These are phyloP conservation scores for Favolaschia claudopus DNA, from an alignment of 768 basidiomycete species.

Conservation along the genomic window DNA sequence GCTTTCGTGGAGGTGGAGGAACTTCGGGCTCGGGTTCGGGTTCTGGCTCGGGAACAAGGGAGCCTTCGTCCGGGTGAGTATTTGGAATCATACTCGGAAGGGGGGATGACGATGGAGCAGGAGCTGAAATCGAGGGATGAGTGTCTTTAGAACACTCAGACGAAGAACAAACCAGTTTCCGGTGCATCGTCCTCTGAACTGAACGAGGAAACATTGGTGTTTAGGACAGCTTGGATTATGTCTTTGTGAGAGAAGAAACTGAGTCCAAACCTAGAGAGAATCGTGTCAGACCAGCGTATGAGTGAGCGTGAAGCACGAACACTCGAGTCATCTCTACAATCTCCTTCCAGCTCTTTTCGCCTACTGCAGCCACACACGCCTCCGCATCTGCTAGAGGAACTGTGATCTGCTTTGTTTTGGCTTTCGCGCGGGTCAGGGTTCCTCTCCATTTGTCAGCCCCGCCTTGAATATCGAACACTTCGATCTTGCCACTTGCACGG, in stretches of 20 bases:
- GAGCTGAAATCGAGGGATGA: no score
- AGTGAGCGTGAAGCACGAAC: constrained; percentile 41
- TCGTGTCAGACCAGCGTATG: neutral
- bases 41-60: constrained; percentile 38
- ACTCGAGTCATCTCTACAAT: constrained; percentile 57
- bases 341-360: constrained; percentile 61
- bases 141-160: no score
- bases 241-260: constrained; percentile 53
- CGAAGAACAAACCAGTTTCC: constrained; percentile 21
- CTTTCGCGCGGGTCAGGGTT: constrained; percentile 58
- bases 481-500: constrained; percentile 67
- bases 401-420: constrained; percentile 57
- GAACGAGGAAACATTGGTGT: constrained; percentile 43
- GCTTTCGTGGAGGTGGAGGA: constrained; percentile 17
- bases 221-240: constrained; percentile 60
- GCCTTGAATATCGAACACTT: constrained; percentile 61
- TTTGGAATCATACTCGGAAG: constrained; percentile 62
- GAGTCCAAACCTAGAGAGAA: constrained; percentile 44
- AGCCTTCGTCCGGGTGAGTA: constrained; percentile 59
- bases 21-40: constrained; percentile 23
- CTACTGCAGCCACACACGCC: constrained; percentile 58
- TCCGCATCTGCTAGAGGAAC: constrained; percentile 61
- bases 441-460: constrained; percentile 60
- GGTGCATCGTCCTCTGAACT: constrained; percentile 24
- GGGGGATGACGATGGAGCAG: constrained; percentile 39